Evolutionary conservation across 176 grass and related monocot species (phyloP).

Genomic region (Alloteropsis semialata): DNA sequence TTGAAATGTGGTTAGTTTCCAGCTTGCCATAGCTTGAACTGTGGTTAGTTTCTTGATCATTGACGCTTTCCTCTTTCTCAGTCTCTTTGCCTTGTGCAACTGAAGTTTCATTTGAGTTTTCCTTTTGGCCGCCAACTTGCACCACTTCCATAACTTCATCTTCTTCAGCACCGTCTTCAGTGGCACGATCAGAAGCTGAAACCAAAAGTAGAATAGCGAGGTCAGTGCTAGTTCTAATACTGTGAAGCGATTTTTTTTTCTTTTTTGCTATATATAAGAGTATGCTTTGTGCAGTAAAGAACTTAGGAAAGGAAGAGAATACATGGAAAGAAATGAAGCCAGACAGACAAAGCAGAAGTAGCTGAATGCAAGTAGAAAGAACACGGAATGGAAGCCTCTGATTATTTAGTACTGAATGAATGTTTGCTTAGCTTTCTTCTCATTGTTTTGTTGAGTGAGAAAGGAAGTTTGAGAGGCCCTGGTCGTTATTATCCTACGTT

Average conservation of each 20-base stretch:
- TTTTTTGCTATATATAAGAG: not conserved
- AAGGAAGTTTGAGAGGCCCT: not conserved
- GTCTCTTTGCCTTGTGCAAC: not conserved
- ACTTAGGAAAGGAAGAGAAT: not conserved
- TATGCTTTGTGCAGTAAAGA: not conserved
- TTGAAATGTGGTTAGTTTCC: no score
- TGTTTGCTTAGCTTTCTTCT: not conserved
- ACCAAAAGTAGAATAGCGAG: not conserved
- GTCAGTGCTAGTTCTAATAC: not conserved
- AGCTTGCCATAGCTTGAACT: no score
- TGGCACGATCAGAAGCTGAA: constrained; percentile 39
- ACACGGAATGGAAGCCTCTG: not conserved
- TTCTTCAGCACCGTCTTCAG: constrained; percentile 12
- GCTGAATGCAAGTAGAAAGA: not conserved
- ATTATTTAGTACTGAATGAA: not conserved
- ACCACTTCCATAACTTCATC: not conserved
- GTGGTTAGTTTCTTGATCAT: constrained; percentile 23
- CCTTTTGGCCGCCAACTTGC: not conserved
- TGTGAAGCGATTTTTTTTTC: not conserved
- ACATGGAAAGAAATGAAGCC: not conserved
- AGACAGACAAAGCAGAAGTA: not conserved
- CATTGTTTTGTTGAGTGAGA: not conserved
- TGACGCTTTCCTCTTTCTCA: constrained; percentile 8
- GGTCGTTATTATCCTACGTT: not conserved
- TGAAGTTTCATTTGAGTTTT: not conserved